A percentile compares a stretch with the other conserved stretches of the same genome.
Evolutionary conservation across 805 yeast species (phyloP).

Genomic region (Nakazawaea siamensis): DNA sequence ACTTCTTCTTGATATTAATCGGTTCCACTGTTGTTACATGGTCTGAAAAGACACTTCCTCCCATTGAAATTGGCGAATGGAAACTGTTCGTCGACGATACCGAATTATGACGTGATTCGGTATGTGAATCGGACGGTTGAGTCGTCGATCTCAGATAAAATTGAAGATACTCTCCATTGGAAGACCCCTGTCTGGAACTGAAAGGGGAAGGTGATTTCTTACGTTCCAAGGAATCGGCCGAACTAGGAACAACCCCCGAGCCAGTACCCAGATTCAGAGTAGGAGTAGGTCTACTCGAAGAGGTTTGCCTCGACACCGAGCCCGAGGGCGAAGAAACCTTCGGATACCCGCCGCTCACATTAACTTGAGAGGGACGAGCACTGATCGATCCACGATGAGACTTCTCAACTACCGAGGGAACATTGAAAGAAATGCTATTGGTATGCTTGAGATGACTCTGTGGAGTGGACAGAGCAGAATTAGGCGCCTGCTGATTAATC

Average conservation of each 20-base stretch:
- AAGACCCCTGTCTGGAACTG: conserved; percentile 12
- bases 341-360: conserved; percentile 11
- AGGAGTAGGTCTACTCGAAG: conserved; percentile 4
- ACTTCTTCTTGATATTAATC: conserved; percentile 18
- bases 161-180: conserved; percentile 11
- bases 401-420: conserved; percentile 31
- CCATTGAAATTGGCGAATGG: conserved; percentile 8
- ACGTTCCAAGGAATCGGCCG: not conserved
- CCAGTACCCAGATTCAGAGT: not conserved
- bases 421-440: conserved; percentile 36
- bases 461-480: not conserved
- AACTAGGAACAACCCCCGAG: not conserved
- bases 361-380: conserved; percentile 38
- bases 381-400: conserved; percentile 51
- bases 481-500: not conserved
- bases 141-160: conserved; percentile 1
- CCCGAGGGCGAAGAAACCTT: conserved; percentile 3
- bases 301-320: too few species aligned
- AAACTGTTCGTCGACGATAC: conserved; percentile 9
- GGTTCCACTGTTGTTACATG: conserved; percentile 8
- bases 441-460: conserved; percentile 10
- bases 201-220: conserved; percentile 9
- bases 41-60: conserved; percentile 16
- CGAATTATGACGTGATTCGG: conserved; percentile 9
- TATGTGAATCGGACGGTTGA: not conserved